Percentiles rank a stretch among this genome's conserved stretches.
Evolutionary conservation across 352 stramenopile species (phyloP).

Genomic region (Salisapilia sapeloensis): DNA sequence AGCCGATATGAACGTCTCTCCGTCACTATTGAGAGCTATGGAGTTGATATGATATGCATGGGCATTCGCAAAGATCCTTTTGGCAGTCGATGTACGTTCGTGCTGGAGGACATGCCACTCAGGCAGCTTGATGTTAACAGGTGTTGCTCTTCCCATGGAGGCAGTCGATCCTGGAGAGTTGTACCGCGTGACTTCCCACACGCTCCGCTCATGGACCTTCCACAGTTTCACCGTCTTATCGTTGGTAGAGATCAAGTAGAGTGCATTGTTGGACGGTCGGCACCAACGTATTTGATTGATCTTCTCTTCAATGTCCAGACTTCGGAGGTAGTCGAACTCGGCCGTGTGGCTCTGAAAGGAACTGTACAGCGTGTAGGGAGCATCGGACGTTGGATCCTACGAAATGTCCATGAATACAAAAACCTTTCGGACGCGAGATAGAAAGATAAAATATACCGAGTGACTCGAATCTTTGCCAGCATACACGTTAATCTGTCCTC

Average conservation of each 20-base stretch:
- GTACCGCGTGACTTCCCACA: conserved; percentile 60
- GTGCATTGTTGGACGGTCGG: conserved; percentile 67
- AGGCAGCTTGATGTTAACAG: conserved; percentile 33
- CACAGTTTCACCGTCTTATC: conserved; percentile 98
- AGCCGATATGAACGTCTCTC: conserved; percentile 91
- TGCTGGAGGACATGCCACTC: conserved; percentile 28
- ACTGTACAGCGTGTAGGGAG: conserved; percentile 68
- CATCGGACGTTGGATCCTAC: conserved; percentile 6
- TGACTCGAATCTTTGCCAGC: conserved; percentile 15
- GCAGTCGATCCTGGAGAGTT: conserved; percentile 13
- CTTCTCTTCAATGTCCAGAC: conserved; percentile 94
- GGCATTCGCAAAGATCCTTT: conserved; percentile 84
- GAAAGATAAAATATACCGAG: no score
- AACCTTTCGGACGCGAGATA: no score
- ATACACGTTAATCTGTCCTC: conserved; percentile 86
- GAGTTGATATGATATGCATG: conserved; percentile 97
- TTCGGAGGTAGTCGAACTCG: conserved; percentile 98
- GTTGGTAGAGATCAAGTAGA: conserved; percentile 91
- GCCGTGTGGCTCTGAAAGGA: conserved; percentile 92
- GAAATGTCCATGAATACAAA: no score
- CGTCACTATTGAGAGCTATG: conserved; percentile 88
- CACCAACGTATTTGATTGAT: conserved; percentile 97
- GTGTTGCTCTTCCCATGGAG: conserved; percentile 6
- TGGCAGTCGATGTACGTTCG: conserved; percentile 56
- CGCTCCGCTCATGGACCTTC: conserved; percentile 79